Base-by-base conservation (phyloP, 2,329 filamentous ascomycete genomes). In the Fusarium sp. region DNA sequence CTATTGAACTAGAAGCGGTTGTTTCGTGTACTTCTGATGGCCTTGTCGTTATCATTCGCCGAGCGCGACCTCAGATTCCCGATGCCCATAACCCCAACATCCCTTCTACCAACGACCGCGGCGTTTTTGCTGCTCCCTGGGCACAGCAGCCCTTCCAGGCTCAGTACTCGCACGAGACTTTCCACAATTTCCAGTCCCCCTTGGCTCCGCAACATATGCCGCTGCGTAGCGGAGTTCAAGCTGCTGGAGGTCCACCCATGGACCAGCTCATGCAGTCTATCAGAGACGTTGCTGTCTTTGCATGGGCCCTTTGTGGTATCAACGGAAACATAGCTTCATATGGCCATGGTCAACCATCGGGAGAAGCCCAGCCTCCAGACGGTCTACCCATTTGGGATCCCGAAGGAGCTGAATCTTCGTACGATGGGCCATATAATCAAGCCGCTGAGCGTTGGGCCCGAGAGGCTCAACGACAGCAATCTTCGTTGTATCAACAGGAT, bases 1-100 rank as follows among this genome's bases (percentile, higher is more conserved):
- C 85, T 2, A 84, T 94, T 54, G 93, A 97, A 80, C 83, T 97
- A 6, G 94, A 97, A 80, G 94, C 93, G 4, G 93, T 97, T n/a
- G 90, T 97, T 7, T 97, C 94, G 1, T 97, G 94, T 80, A 94
- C 93, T 4, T 97, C 94, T 0, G 94, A 97, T 77, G 94, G 94
- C 1, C 83, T 97, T 1, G 93, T 97, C 4, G 93, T 97, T 10
- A 90, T 95, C 52, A 82, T 97, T 16, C 88, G 94, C 59, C 88
- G 87, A 69, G 93, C 93, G 25, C 87, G 92, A 27, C 90, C 92
- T 6, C 85, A 89, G 10, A 88, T 94, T 48, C 91, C 91, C 6
- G 82, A 83, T 14, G 79, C 86, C 6, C 83, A 88, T 57, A 84
- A 85, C 11, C 83, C 86, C 10, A 14, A 77, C 80, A 27, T 76